These are phyloP conservation scores for Mycena vulgaris DNA, from an alignment of 768 basidiomycete species.

Conservation along the genomic window DNA sequence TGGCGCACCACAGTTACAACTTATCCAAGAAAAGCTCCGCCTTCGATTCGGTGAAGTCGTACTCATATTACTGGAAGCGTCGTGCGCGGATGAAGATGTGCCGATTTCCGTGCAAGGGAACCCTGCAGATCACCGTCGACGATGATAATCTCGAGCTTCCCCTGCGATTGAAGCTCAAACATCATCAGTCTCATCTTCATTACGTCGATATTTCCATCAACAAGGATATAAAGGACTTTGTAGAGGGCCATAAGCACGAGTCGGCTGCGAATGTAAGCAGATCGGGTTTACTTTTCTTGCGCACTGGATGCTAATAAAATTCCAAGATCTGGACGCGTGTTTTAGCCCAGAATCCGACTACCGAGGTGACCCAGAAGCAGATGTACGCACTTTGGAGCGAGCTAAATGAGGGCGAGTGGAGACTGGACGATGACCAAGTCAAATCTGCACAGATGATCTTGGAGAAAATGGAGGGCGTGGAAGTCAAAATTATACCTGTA, in stretches of 20 bases:
- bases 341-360: neutral
- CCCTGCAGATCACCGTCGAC: constrained; percentile 1
- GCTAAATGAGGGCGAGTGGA: constrained; percentile 32
- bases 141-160: neutral
- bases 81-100: constrained; percentile 7
- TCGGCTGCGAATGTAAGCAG: constrained; percentile 2
- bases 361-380: constrained; percentile 13
- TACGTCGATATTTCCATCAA: constrained; percentile 9
- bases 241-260: neutral
- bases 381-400: constrained; percentile 6
- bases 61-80: constrained; percentile 7
- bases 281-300: neutral
- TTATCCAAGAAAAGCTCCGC: neutral
- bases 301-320: neutral
- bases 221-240: neutral
- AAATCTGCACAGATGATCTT: constrained; percentile 34
- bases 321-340: constrained; percentile 12
- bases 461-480: constrained; percentile 15
- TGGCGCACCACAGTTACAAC: neutral
- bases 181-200: neutral
- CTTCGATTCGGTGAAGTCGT: neutral
- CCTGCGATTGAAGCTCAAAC: neutral
- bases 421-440: constrained; percentile 33
- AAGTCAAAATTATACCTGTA: constrained; percentile 15
- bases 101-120: neutral